Evolutionary conservation across 495 filamentous ascomycete genomes (phyloP).

Genomic region (Pyronema domesticum): DNA sequence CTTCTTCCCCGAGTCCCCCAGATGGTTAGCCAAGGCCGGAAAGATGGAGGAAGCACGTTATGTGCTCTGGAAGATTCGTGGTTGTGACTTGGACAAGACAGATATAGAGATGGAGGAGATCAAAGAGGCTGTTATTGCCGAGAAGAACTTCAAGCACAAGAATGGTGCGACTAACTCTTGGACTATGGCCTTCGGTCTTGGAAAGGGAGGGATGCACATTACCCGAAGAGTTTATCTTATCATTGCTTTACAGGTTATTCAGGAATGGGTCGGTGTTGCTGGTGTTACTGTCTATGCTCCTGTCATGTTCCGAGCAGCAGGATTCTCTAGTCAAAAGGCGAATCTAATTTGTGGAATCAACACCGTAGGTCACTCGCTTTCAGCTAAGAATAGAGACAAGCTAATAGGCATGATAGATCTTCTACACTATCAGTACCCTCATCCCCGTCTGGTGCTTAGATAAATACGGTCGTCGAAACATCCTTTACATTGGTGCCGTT

Average conservation of each 20-base stretch:
- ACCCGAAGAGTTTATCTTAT: conserved; percentile 46
- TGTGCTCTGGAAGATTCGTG: conserved; percentile 44
- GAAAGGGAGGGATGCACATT: conserved; percentile 41
- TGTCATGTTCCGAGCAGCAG: conserved; percentile 49
- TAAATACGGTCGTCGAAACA: conserved; percentile 43
- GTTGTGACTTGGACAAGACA: conserved; percentile 34
- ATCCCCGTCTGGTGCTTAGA: conserved; percentile 44
- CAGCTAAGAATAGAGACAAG: not conserved
- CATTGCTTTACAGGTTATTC: conserved; percentile 56
- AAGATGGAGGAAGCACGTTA: conserved; percentile 44
- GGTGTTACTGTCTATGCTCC: conserved; percentile 46
- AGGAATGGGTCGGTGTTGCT: conserved; percentile 57
- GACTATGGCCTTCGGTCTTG: conserved; percentile 45
- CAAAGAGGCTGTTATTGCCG: conserved; percentile 31
- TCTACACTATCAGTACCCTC: conserved; percentile 25
- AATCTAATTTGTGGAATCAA: conserved; percentile 54
- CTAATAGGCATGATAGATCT: not conserved
- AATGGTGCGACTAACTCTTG: conserved; percentile 37
- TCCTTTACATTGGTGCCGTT: conserved; percentile 47
- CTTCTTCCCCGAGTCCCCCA: conserved; percentile 49
- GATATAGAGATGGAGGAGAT: conserved; percentile 50
- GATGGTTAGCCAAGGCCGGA: conserved; percentile 46
- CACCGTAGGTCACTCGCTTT: conserved; percentile 40
- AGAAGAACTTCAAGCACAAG: conserved; percentile 29
- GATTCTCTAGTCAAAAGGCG: conserved; percentile 39